phyloP scores from a whole-genome alignment of 495 filamentous ascomycete species.

The Hypoxylon trugodes region DNA sequence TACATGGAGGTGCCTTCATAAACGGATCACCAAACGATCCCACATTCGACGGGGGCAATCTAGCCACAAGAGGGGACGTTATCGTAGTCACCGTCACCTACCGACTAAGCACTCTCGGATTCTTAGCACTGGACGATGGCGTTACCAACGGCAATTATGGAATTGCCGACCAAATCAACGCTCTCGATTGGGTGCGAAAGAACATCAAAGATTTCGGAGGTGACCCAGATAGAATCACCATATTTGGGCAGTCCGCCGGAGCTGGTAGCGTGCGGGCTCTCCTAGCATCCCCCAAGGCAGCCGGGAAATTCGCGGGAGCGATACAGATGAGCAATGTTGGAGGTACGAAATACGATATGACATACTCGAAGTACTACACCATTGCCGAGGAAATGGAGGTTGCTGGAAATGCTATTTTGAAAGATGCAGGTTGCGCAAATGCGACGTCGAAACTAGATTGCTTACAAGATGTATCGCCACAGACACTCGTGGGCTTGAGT shows the following conservation, averaged over 20 bases:
- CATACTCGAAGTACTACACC: slow-evolving; percentile 58
- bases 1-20: slow-evolving; percentile 55
- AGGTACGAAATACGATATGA: slow-evolving; percentile 54
- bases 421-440: slow-evolving; percentile 51
- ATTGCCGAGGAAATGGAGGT: slow-evolving; percentile 52
- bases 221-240: slow-evolving; percentile 65
- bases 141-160: slow-evolving; percentile 65
- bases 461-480: slow-evolving; percentile 52
- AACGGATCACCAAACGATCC: slow-evolving; percentile 52
- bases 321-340: slow-evolving; percentile 61
- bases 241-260: slow-evolving; percentile 65
- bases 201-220: slow-evolving; percentile 70
- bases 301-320: slow-evolving; percentile 58
- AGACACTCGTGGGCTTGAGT: slow-evolving; percentile 39
- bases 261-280: slow-evolving; percentile 62
- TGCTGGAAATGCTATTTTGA: slow-evolving; percentile 51
- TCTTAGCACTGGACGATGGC: slow-evolving; percentile 56
- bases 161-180: slow-evolving; percentile 63
- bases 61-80: slow-evolving; percentile 61
- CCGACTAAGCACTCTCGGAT: slow-evolving; percentile 69
- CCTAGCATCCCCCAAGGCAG: slow-evolving; percentile 59
- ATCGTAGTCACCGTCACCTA: slow-evolving; percentile 73
- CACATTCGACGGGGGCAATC: slow-evolving; percentile 56
- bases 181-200: slow-evolving; percentile 70
- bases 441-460: slow-evolving; percentile 56